phyloP scores from a whole-genome alignment of 2,329 filamentous ascomycete genomes.

The Penicillium sp. region DNA sequence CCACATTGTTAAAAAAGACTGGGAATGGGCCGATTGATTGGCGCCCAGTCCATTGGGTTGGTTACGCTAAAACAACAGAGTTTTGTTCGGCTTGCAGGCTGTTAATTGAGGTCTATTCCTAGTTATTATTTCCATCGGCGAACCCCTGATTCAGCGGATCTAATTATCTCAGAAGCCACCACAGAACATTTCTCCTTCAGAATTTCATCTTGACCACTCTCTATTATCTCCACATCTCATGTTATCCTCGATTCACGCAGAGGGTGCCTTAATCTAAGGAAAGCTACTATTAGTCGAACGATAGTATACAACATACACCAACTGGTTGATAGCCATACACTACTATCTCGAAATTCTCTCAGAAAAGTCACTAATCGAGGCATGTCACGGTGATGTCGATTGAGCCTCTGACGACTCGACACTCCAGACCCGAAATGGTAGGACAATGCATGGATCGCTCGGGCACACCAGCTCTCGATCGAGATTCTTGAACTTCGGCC shows the following conservation, averaged over 20 bases:
- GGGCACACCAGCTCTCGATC: conserved; percentile 63
- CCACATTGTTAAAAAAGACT: conserved; percentile 1
- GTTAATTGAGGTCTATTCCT: not conserved
- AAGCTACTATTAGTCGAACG: not conserved
- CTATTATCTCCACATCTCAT: not conserved
- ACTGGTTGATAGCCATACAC: not conserved
- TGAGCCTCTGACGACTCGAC: not conserved
- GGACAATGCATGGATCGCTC: conserved; percentile 51
- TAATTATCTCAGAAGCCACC: not conserved
- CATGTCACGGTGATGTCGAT: not conserved
- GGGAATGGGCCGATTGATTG: conserved; percentile 7
- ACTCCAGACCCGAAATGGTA: conserved; percentile 40
- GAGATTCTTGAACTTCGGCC: conserved; percentile 64
- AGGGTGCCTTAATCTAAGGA: not conserved
- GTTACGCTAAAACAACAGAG: conserved; percentile 8
- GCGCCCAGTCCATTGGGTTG: not conserved
- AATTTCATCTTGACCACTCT: not conserved
- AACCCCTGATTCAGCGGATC: not conserved
- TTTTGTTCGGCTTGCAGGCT: not conserved
- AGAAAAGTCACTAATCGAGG: too few relatives aligned
- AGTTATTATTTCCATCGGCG: not conserved
- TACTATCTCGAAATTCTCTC: not conserved
- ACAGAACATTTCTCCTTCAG: not conserved
- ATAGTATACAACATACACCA: not conserved
- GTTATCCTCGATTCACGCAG: not conserved